These are phyloP conservation scores for Harrya chromipes DNA, from an alignment of 768 basidiomycete genomes.

Conservation along the genomic window DNA sequence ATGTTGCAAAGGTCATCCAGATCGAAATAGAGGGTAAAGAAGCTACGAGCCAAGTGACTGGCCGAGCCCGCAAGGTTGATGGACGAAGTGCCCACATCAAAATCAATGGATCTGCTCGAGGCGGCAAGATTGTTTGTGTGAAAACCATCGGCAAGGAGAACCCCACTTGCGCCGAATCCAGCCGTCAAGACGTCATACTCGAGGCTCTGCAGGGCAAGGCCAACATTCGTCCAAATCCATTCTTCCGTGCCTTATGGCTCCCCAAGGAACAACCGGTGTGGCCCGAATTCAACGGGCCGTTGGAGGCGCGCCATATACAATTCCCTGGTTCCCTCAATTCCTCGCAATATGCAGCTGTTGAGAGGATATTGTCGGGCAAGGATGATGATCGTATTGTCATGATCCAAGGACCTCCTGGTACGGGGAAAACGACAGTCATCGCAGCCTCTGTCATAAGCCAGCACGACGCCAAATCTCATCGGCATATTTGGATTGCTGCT, in stretches of 20 bases:
- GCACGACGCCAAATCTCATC: conserved; percentile 3
- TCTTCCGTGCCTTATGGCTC: conserved; percentile 30
- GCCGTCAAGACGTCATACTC: conserved; percentile 24
- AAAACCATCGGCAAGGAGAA: conserved; percentile 51
- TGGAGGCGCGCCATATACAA: not conserved
- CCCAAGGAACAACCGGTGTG: conserved; percentile 17
- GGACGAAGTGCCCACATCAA: conserved; percentile 39
- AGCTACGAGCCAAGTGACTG: conserved; percentile 3
- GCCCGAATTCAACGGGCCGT: conserved; percentile 4
- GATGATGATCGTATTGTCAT: conserved; percentile 22
- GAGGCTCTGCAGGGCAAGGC: conserved; percentile 14
- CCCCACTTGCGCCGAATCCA: conserved; percentile 52
- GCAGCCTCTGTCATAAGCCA: conserved; percentile 33
- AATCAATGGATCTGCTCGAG: conserved; percentile 22
- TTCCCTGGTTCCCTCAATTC: conserved; percentile 15
- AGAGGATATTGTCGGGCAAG: conserved; percentile 27
- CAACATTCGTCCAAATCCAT: conserved; percentile 18
- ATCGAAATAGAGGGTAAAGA: conserved; percentile 15
- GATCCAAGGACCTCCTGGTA: conserved; percentile 40
- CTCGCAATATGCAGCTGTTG: conserved; percentile 29
- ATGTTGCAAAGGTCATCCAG: conserved; percentile 13
- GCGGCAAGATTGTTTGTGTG: conserved; percentile 30
- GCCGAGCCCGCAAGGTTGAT: conserved; percentile 22
- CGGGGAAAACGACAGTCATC: conserved; percentile 45
- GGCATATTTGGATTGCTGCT: conserved; percentile 39